A percentile compares a stretch with the other conserved stretches of the same genome.
These are phyloP conservation scores for Imleria badia DNA, from an alignment of 768 basidiomycete genomes.

Conservation along the genomic window DNA sequence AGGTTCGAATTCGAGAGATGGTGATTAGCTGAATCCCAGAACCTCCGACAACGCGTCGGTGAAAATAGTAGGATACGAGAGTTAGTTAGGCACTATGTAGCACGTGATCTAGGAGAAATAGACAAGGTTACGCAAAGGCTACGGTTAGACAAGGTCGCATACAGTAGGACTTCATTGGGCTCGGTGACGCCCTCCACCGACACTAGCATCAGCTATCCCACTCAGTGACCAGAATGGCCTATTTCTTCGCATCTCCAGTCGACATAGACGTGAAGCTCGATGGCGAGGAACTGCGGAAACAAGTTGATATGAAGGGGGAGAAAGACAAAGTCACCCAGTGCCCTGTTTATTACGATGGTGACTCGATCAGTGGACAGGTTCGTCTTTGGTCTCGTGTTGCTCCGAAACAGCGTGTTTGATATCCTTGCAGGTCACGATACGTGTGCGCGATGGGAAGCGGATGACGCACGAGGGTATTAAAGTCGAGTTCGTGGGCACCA, in stretches of 20 bases:
- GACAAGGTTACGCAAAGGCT: too few relatives aligned
- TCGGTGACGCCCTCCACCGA: slow-evolving; percentile 2
- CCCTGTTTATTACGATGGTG: slow-evolving; percentile 96
- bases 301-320: slow-evolving; percentile 86
- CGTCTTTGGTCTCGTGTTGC: slow-evolving; percentile 14
- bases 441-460: slow-evolving; percentile 93
- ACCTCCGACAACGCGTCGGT: background rate
- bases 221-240: slow-evolving; percentile 47
- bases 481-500: slow-evolving; percentile 95
- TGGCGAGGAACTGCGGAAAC: slow-evolving; percentile 83
- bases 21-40: slow-evolving; percentile 12
- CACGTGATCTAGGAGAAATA: slow-evolving; percentile 11
- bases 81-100: too few relatives aligned
- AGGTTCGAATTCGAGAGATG: slow-evolving; percentile 64
- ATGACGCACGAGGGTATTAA: slow-evolving; percentile 95
- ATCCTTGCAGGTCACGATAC: slow-evolving; percentile 66
- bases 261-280: slow-evolving; percentile 90
- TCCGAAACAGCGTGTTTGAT: background rate
- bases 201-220: background rate
- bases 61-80: too few relatives aligned
- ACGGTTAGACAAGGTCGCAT: too few relatives aligned
- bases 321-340: slow-evolving; percentile 83
- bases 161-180: background rate
- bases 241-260: slow-evolving; percentile 89
- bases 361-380: slow-evolving; percentile 87